A percentile compares a stretch with the other conserved stretches of the same genome.
Conservation (phyloP, 768 basidiomycete species). For the Xanthoconium stramineum region DNA sequence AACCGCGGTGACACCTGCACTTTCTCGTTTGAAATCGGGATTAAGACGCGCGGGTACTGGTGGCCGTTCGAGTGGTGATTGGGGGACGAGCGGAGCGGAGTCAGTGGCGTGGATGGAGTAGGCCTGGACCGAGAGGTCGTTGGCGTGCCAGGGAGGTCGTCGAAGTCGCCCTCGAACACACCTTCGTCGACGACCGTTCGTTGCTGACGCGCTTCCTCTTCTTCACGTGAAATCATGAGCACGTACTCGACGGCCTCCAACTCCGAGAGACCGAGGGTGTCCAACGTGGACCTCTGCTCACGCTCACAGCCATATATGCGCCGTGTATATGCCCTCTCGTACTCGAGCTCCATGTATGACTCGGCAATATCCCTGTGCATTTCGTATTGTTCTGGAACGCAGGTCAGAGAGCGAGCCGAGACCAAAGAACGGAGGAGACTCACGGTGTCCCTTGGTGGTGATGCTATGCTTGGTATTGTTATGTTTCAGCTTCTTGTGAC, state of each 20-base stretch:
- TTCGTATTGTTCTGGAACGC: constrained; percentile 56
- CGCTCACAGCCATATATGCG: constrained; percentile 45
- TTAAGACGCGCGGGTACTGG: constrained; percentile 28
- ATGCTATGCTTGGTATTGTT: constrained; percentile 24
- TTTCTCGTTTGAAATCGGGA: constrained; percentile 43
- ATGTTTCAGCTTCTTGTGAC: constrained; percentile 35
- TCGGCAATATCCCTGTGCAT: constrained; percentile 62
- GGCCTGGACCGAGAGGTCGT: constrained; percentile 18
- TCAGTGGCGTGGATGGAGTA: constrained; percentile 1
- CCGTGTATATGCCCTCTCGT: constrained; percentile 42
- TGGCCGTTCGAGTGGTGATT: constrained; percentile 21
- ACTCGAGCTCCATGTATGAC: constrained; percentile 47
- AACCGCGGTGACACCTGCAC: constrained; percentile 53
- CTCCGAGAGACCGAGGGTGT: constrained; percentile 69
- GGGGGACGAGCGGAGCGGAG: constrained; percentile 17
- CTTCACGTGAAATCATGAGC: constrained; percentile 82
- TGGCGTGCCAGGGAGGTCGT: constrained; percentile 7
- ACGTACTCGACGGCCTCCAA: constrained; percentile 75
- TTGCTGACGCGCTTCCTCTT: constrained; percentile 38
- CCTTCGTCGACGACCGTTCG: constrained; percentile 43
- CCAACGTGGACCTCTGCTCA: constrained; percentile 56
- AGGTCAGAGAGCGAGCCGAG: not conserved
- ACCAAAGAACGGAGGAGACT: constrained; percentile 16
- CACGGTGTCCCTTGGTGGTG: constrained; percentile 46
- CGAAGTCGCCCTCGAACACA: constrained; percentile 52